These are phyloP conservation scores for Magnaporthiopsis poae DNA, from an alignment of 2,329 filamentous ascomycete species.

Conservation along the genomic window DNA sequence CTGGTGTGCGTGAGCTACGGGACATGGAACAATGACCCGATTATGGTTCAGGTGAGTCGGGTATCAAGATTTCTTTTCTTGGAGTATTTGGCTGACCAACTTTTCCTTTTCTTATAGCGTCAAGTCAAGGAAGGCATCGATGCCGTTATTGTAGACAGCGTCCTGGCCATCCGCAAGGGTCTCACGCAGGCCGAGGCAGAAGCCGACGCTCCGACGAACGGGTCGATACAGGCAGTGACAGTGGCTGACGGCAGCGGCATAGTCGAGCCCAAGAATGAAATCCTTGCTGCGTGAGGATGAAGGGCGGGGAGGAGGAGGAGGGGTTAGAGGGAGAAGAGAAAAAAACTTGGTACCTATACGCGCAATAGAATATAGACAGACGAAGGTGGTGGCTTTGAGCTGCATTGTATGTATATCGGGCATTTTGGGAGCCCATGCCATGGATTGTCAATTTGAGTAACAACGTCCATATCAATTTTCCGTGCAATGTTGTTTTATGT, in stretches of 20 bases:
- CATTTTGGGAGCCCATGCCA: no score
- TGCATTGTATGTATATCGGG: no score
- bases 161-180: conserved; percentile 84
- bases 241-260: not conserved
- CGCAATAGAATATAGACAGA: not conserved
- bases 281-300: not conserved
- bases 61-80: not conserved
- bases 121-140: conserved; percentile 95
- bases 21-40: conserved; percentile 75
- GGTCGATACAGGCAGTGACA: not conserved
- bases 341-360: not conserved
- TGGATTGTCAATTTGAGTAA: no score
- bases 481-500: no score
- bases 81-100: not conserved
- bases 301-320: not conserved
- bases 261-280: not conserved
- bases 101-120: conserved; percentile 35
- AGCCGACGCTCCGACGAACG: not conserved
- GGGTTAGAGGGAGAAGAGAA: not conserved
- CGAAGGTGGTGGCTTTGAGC: no score
- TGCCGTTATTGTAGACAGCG: conserved; percentile 92
- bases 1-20: conserved; percentile 94
- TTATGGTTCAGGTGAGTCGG: conserved; percentile 67
- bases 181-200: conserved; percentile 42
- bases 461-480: no score